Evolutionary conservation across 139 green algal genomes (phyloP).

Genomic region (Klebsormidium nitens): DNA sequence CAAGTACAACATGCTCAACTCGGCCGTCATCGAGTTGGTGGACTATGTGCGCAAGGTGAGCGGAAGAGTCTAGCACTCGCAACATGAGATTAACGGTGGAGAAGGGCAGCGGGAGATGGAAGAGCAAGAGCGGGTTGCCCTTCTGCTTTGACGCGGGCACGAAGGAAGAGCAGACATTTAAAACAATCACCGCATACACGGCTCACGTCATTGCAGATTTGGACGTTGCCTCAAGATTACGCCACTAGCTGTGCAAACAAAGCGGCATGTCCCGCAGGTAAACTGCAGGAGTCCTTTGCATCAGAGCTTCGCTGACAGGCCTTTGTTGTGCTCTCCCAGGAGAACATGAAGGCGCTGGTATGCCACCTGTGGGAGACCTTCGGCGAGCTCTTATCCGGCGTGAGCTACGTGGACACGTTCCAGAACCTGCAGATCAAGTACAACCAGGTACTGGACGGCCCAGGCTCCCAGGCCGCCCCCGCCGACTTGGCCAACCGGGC

Average conservation of each 20-base stretch:
- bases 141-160: too few species aligned
- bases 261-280: not conserved
- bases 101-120: too few species aligned
- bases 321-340: slow-evolving; percentile 28
- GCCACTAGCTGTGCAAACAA: slow-evolving; percentile 6
- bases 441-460: slow-evolving; percentile 60
- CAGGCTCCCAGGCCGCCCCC: too few species aligned
- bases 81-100: too few species aligned
- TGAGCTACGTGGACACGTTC: slow-evolving; percentile 85
- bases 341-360: slow-evolving; percentile 74
- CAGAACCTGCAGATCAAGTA: slow-evolving; percentile 63
- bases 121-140: too few species aligned
- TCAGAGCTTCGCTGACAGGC: not conserved
- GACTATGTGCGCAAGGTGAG: slow-evolving; percentile 44
- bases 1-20: slow-evolving; percentile 84
- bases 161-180: too few species aligned
- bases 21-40: slow-evolving; percentile 44
- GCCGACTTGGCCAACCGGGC: too few species aligned
- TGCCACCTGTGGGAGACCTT: slow-evolving; percentile 63
- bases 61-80: too few species aligned
- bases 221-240: too few species aligned
- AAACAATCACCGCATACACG: too few species aligned
- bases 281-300: not conserved
- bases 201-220: too few species aligned
- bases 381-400: slow-evolving; percentile 36